Base-by-base conservation (phyloP, 495 filamentous ascomycete species). In the Aspergillus saccharolyticus region DNA sequence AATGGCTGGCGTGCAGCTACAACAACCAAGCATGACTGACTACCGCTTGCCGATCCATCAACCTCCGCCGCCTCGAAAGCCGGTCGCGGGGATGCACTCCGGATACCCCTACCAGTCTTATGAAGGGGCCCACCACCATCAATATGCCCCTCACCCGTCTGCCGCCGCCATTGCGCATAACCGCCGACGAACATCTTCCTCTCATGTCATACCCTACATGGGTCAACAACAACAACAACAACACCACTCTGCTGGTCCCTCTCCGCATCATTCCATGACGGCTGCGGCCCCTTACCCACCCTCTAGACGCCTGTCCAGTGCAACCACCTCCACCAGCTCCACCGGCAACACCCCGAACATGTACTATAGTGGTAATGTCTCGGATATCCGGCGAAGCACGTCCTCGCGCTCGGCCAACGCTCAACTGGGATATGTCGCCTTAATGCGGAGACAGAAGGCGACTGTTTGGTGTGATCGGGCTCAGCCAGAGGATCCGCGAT, bases 381-480 rank as follows among this genome's bases (percentile, higher is more conserved):
- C 74, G 44, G 85, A 89, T 61, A 83, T 94, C 55, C 84, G 87
- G 43, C 82, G 91, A 42, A 94, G 89, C 51, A 84, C 85, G 28
- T 91, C 89, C 8, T 85, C 83, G 56, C 81, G 81, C 44, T 78
- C 78, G 8, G 70, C 76, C 17, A 71, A 71, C 18, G 78, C 81
- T 44, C 80, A 88, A 6, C 78, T 84, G 25, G 84, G 88, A 60
- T 99, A 99, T 71, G 94, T 99, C 20, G 93, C 94, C 15, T 78
- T 97, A 10, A 87, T 99, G 77, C 83, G 94, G 48, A 90, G 90
- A 63, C 94, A 99, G 67, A 99, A 97, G 67, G 94, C 90, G 25
- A 99, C 94, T 0, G 94, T 99, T 8, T 99, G 94, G 94, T 97
- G 93, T 72, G 95, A 97, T 62, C 91, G 92, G 53, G 83, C 91